A percentile compares a stretch with the other conserved stretches of the same genome.
Evolutionary conservation across 2,329 filamentous ascomycete genomes (phyloP).

Genomic region (Didymella pomorum): DNA sequence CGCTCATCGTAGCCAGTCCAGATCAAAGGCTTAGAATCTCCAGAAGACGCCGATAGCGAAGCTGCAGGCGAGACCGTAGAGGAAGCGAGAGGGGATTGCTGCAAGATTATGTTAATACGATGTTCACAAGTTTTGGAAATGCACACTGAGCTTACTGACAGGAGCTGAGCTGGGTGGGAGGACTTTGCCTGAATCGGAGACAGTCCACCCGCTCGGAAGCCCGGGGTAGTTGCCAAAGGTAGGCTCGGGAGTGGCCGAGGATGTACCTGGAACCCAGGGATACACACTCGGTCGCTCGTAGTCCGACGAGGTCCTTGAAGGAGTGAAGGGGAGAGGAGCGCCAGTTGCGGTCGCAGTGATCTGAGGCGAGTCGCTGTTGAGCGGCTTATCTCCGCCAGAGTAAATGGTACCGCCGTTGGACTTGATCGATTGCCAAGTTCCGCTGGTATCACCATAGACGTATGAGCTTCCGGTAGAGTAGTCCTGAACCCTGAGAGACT

Average conservation of each 20-base stretch:
- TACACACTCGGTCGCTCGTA: conserved; percentile 53
- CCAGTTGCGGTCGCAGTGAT: conserved; percentile 69
- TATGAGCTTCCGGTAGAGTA: conserved; percentile 93
- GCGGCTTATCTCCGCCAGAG: conserved; percentile 62
- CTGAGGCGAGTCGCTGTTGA: conserved; percentile 65
- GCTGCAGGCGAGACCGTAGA: conserved; percentile 61
- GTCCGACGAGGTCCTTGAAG: conserved; percentile 64
- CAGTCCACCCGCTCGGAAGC: conserved; percentile 82
- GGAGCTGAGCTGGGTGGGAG: conserved; percentile 73
- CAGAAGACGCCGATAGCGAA: conserved; percentile 42
- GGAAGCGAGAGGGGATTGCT: conserved; percentile 62
- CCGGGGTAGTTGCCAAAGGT: conserved; percentile 60
- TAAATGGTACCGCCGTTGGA: conserved; percentile 82
- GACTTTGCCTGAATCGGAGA: conserved; percentile 80
- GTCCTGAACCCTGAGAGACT: conserved; percentile 79
- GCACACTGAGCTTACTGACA: conserved; percentile 65
- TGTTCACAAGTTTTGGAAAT: conserved; percentile 8
- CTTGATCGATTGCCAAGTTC: conserved; percentile 81
- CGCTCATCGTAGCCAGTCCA: conserved; percentile 58
- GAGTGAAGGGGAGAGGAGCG: conserved; percentile 71
- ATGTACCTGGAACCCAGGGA: conserved; percentile 70
- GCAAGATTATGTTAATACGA: conserved; percentile 30
- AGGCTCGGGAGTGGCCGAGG: conserved; percentile 58
- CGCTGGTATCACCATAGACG: conserved; percentile 78
- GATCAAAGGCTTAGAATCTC: conserved; percentile 45